Evolutionary conservation across 257 asterid species (phyloP).

Genomic region (Jacaranda mimosifolia): DNA sequence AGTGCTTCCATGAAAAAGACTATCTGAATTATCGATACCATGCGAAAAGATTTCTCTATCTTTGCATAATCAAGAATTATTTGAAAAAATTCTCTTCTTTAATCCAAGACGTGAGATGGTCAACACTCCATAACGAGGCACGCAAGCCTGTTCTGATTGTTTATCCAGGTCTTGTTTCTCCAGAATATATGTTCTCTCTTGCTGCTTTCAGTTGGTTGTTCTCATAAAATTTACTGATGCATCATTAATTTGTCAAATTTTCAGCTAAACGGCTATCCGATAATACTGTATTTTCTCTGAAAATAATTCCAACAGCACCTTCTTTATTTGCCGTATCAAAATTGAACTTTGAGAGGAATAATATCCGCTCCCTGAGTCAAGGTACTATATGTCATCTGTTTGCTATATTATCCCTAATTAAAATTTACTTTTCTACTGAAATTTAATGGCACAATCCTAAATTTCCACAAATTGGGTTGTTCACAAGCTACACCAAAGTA

Average conservation of each 20-base stretch:
- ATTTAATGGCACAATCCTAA: constrained; percentile 33
- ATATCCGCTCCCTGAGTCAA: constrained; percentile 70
- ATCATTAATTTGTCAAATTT: constrained; percentile 27
- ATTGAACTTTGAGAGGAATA: constrained; percentile 74
- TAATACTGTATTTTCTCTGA: constrained; percentile 59
- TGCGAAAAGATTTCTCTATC: constrained; percentile 92
- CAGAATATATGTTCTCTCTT: not conserved
- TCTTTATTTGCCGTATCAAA: constrained; percentile 72
- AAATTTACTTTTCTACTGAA: constrained; percentile 22
- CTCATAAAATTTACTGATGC: constrained; percentile 23
- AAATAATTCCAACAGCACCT: constrained; percentile 87
- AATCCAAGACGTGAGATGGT: constrained; percentile 71
- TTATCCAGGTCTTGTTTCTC: constrained; percentile 69
- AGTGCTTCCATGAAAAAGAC: constrained; percentile 93
- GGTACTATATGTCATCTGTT: constrained; percentile 49
- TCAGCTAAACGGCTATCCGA: constrained; percentile 64
- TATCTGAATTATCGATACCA: constrained; percentile 93
- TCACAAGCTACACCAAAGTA: constrained; percentile 80
- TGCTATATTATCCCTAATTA: not conserved
- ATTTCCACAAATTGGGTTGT: constrained; percentile 42
- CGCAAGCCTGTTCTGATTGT: constrained; percentile 87
- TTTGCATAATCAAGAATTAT: constrained; percentile 77
- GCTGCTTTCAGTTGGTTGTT: constrained; percentile 18
- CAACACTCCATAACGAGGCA: constrained; percentile 86
- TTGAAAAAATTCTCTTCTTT: constrained; percentile 53